Evolutionary conservation across 345 rosid species (phyloP).

Genomic region (Eucalyptus urophylla): DNA sequence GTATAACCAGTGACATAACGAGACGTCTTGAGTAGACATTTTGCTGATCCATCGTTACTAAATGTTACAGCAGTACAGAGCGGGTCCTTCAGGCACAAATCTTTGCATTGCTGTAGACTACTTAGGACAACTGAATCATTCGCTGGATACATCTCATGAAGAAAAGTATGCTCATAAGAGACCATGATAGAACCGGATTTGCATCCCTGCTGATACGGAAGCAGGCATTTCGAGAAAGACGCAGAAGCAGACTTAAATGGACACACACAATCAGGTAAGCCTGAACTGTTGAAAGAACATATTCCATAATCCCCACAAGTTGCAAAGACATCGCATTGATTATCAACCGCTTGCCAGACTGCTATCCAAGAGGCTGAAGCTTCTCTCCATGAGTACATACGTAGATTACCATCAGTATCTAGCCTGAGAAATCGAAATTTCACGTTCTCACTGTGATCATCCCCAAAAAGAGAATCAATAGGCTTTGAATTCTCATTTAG

Average conservation of each 20-base stretch:
- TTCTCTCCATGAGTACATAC: constrained; percentile 63
- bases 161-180: constrained; percentile 28
- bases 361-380: constrained; percentile 44
- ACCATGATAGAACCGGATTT: constrained; percentile 30
- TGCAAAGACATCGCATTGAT: constrained; percentile 77
- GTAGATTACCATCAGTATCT: constrained; percentile 69
- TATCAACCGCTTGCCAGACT: constrained; percentile 88
- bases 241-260: constrained; percentile 16
- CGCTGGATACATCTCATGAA: constrained; percentile 65
- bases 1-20: constrained; percentile 55
- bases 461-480: constrained; percentile 52
- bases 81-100: constrained; percentile 26
- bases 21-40: constrained; percentile 36
- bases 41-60: constrained; percentile 35
- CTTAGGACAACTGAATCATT: constrained; percentile 19
- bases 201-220: constrained; percentile 24
- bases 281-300: constrained; percentile 43
- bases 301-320: constrained; percentile 60
- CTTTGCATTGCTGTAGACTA: constrained; percentile 43
- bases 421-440: constrained; percentile 59
- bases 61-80: constrained; percentile 56
- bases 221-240: constrained; percentile 36
- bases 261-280: constrained; percentile 37
- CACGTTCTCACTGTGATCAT: constrained; percentile 55
- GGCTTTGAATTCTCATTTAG: constrained; percentile 17